phyloP scores from a whole-genome alignment of 179 eudicot genomes.

The Vitellaria paradoxa region DNA sequence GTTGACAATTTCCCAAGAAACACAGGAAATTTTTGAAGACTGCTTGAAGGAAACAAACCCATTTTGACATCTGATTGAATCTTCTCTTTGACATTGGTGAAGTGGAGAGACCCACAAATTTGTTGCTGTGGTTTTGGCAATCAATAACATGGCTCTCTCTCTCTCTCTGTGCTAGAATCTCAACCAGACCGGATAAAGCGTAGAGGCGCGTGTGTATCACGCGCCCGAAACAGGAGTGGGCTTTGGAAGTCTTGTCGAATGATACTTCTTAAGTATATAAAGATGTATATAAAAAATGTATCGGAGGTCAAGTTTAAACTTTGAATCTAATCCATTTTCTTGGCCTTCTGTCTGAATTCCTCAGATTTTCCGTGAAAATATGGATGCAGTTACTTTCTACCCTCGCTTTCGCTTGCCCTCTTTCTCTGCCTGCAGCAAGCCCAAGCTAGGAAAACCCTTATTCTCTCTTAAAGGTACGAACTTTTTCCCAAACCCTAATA shows the following conservation, averaged over 20 bases:
- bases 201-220: background rate
- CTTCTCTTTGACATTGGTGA: background rate
- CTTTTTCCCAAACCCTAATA: background rate
- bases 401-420: constrained; percentile 15
- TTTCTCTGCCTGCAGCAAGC: constrained; percentile 3
- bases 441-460: background rate
- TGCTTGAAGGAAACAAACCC: constrained; percentile 9
- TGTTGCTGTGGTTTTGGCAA: constrained; percentile 15
- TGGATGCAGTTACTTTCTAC: constrained; percentile 17
- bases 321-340: constrained; percentile 8
- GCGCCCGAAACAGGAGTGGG: background rate
- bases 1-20: constrained; percentile 3
- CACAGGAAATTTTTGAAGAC: constrained; percentile 7
- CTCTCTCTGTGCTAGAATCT: background rate
- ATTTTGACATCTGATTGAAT: constrained; percentile 8
- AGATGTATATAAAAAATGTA: background rate
- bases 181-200: background rate
- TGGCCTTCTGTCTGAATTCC: background rate
- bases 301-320: background rate
- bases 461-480: constrained; percentile 4
- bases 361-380: background rate
- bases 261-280: too few relatives aligned
- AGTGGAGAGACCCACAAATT: constrained; percentile 15
- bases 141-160: constrained; percentile 16
- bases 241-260: background rate